These are phyloP conservation scores for Ophiostoma quercus DNA, from an alignment of 2,329 filamentous ascomycete species.

Conservation along the genomic window DNA sequence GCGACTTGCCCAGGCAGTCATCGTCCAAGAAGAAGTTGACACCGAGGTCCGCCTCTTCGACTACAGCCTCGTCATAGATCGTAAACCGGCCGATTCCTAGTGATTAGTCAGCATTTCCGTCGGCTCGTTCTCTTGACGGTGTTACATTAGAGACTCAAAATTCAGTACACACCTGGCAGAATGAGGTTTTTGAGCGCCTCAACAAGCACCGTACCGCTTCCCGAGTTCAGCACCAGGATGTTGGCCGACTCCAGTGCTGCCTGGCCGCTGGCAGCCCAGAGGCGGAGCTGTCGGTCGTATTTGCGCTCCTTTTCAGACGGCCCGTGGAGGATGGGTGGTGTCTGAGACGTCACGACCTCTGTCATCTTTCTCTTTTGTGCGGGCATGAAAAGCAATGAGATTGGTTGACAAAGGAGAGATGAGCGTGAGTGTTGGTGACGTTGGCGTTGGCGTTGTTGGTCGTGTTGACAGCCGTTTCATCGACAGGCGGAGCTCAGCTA, in stretches of 20 bases:
- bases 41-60: conserved; percentile 79
- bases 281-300: conserved; percentile 89
- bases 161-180: conserved; percentile 51
- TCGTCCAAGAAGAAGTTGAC: conserved; percentile 97
- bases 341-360: conserved; percentile 42
- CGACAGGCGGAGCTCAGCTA: not conserved
- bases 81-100: conserved; percentile 76
- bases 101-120: conserved; percentile 36
- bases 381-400: not conserved
- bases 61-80: conserved; percentile 73
- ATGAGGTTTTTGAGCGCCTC: conserved; percentile 98
- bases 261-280: conserved; percentile 93
- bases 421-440: not conserved
- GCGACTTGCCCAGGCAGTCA: conserved; percentile 65
- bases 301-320: conserved; percentile 63
- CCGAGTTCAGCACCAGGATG: conserved; percentile 84
- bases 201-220: conserved; percentile 78
- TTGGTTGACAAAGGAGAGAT: not conserved
- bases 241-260: conserved; percentile 84
- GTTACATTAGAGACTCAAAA: not conserved
- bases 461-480: not conserved
- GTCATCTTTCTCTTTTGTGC: conserved; percentile 36
- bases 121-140: too few relatives aligned
- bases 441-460: not conserved
- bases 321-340: conserved; percentile 46